Evolutionary conservation across 208 protist genomes (phyloP).

Genomic region (Crithidia bombi): DNA sequence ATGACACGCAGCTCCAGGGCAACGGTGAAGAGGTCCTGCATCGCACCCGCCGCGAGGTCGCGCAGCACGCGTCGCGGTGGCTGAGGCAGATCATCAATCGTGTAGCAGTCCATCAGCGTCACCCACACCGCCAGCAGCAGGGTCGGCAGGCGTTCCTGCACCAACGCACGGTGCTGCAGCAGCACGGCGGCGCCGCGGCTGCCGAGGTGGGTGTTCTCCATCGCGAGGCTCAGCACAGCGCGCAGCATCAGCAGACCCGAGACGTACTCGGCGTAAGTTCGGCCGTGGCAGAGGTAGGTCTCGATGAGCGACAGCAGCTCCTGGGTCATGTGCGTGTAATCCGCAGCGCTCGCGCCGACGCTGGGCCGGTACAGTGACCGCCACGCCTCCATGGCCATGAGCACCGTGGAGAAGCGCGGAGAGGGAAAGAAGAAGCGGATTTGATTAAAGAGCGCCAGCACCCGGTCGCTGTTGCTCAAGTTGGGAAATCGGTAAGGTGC

Average conservation of each 20-base stretch:
- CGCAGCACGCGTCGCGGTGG: conserved; percentile 43
- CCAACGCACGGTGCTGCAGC: conserved; percentile 45
- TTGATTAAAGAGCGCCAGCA: conserved; percentile 70
- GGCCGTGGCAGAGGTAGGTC: conserved; percentile 54
- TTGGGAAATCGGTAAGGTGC: conserved; percentile 47
- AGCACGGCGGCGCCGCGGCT: conserved; percentile 22
- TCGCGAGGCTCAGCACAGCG: conserved; percentile 54
- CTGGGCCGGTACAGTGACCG: conserved; percentile 48
- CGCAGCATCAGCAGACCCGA: conserved; percentile 66
- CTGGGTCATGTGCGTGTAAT: conserved; percentile 57
- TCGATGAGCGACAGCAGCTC: conserved; percentile 53
- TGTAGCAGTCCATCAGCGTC: conserved; percentile 44
- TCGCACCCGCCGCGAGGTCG: conserved; percentile 60
- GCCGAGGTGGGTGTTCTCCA: conserved; percentile 20
- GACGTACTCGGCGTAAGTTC: conserved; percentile 50
- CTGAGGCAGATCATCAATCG: conserved; percentile 27
- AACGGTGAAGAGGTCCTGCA: conserved; percentile 62
- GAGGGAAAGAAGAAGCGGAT: conserved; percentile 66
- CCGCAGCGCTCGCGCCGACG: conserved; percentile 45
- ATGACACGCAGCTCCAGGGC: conserved; percentile 46
- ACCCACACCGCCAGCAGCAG: conserved; percentile 65
- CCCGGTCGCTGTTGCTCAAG: conserved; percentile 45
- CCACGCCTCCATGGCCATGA: conserved; percentile 81
- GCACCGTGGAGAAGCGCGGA: conserved; percentile 47
- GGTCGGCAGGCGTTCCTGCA: conserved; percentile 45